phyloP scores from a whole-genome alignment of 164 flowering plant species.

The Tinospora cordifolia region DNA sequence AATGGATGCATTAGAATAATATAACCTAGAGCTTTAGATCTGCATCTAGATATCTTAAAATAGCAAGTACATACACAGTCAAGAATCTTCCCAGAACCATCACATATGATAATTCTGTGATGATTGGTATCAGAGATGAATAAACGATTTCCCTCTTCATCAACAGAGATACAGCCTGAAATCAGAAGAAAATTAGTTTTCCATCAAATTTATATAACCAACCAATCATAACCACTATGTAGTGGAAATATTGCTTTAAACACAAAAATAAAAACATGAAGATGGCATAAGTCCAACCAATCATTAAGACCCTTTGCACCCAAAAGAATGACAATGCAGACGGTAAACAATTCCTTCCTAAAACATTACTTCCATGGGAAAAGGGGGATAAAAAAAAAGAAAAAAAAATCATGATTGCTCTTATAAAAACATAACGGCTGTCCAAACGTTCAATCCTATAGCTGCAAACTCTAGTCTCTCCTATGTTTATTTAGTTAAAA shows the following conservation, averaged over 20 bases:
- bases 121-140: constrained; percentile 88
- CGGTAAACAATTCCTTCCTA: no score
- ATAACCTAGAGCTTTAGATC: background rate
- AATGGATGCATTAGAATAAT: background rate
- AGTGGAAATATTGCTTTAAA: background rate
- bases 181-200: constrained; percentile 1
- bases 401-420: no score
- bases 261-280: no score
- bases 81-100: constrained; percentile 52
- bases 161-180: constrained; percentile 74
- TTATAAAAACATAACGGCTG: no score
- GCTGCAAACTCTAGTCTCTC: no score
- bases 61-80: constrained; percentile 62
- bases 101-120: constrained; percentile 65
- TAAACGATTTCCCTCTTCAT: constrained; percentile 54
- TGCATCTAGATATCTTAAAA: background rate
- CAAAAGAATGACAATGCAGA: no score
- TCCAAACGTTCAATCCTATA: no score
- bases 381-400: no score
- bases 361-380: no score
- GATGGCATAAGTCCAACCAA: no score
- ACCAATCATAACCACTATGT: background rate
- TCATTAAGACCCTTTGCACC: background rate
- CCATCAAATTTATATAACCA: background rate
- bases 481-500: no score